Conservation (phyloP, 2,329 filamentous ascomycete genomes). For the Biscogniauxia mediterranea region DNA sequence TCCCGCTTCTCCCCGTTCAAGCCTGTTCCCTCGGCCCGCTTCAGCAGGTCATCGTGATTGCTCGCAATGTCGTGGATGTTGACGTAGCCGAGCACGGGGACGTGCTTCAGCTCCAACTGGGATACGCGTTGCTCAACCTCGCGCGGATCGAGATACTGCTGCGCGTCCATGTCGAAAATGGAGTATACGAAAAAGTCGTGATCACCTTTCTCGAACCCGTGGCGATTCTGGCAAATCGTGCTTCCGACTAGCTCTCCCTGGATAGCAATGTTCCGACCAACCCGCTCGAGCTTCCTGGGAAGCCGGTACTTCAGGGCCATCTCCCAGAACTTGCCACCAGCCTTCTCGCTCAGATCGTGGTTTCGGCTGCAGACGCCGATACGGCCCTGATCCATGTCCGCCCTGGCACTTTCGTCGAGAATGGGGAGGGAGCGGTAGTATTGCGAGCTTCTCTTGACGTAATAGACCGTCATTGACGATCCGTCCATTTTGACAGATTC, state of each 20-base stretch:
- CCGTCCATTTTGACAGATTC: constrained; percentile 17
- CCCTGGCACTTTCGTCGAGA: neutral
- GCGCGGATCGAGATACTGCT: constrained; percentile 12
- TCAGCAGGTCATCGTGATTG: constrained; percentile 18
- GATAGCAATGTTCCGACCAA: constrained; percentile 25
- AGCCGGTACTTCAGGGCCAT: constrained; percentile 22
- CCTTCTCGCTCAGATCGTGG: constrained; percentile 20
- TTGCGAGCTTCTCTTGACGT: constrained; percentile 3
- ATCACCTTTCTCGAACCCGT: constrained; percentile 19
- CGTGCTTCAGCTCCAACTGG: constrained; percentile 20
- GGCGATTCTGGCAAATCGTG: constrained; percentile 26
- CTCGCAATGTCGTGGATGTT: constrained; percentile 19
- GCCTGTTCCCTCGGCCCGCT: constrained; percentile 19
- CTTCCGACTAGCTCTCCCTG: constrained; percentile 34
- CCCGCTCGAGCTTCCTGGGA: constrained; percentile 18
- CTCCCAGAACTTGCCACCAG: constrained; percentile 22
- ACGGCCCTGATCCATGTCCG: constrained; percentile 20
- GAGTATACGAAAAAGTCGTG: constrained; percentile 28
- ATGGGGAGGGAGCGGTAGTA: neutral
- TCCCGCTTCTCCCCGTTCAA: constrained; percentile 12
- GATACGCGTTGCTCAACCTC: constrained; percentile 12
- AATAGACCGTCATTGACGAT: constrained; percentile 15
- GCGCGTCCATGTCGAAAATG: constrained; percentile 27
- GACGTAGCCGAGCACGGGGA: constrained; percentile 26
- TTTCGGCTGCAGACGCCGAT: constrained; percentile 32